Evolutionary conservation across 2,329 filamentous ascomycete genomes (phyloP).

Genomic region (Annulohypoxylon truncatum): DNA sequence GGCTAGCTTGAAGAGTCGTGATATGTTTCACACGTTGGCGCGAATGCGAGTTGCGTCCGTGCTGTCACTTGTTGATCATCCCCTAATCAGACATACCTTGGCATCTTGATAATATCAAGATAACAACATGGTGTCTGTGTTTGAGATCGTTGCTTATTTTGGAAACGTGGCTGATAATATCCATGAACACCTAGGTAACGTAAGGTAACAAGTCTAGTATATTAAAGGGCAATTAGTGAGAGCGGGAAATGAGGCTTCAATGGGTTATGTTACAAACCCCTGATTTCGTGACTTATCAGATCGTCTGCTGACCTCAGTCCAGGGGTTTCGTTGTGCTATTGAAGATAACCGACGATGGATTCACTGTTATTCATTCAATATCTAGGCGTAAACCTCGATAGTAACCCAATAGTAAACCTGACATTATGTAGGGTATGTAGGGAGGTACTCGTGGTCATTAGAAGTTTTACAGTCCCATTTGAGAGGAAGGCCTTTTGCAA

Average conservation of each 20-base stretch:
- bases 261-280: background rate
- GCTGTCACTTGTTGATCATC: background rate
- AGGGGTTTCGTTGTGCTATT: background rate
- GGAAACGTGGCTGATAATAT: background rate
- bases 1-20: constrained; percentile 10
- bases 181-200: too few relatives aligned
- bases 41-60: background rate
- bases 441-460: constrained; percentile 3
- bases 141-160: background rate
- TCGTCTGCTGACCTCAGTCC: background rate
- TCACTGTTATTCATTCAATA: background rate
- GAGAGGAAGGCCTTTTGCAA: background rate
- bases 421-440: constrained; percentile 6
- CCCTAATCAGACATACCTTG: constrained; percentile 6
- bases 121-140: background rate
- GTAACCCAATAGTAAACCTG: background rate
- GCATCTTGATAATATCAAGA: background rate
- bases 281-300: background rate
- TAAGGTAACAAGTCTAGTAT: background rate
- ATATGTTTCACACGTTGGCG: constrained; percentile 14
- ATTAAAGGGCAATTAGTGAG: background rate
- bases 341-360: background rate
- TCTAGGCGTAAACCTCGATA: background rate
- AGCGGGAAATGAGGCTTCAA: constrained; percentile 4
- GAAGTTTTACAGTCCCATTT: background rate